These are phyloP conservation scores for Pseudogymnoascus sp. DNA, from an alignment of 2,329 filamentous ascomycete species.

Conservation along the genomic window DNA sequence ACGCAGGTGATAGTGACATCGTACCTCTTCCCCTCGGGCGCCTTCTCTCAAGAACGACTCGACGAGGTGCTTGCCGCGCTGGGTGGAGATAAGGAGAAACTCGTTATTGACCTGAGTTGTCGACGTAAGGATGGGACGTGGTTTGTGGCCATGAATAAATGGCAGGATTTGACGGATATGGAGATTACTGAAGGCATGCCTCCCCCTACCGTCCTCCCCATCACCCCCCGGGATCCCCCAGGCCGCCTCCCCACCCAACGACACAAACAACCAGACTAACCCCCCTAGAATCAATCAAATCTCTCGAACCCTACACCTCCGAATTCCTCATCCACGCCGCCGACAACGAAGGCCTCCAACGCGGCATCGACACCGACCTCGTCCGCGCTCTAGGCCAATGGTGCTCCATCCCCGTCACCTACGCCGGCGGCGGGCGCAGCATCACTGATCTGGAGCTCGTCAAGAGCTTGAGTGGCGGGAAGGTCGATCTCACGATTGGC, in stretches of 20 bases:
- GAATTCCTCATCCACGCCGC: slow-evolving; percentile 97
- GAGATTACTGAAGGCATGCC: slow-evolving; percentile 72
- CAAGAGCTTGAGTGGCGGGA: slow-evolving; percentile 66
- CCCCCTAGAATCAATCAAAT: slow-evolving; percentile 61
- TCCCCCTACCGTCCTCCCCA: neutral
- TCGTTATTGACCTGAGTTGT: slow-evolving; percentile 94
- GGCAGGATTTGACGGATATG: slow-evolving; percentile 97
- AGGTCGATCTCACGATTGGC: slow-evolving; percentile 88
- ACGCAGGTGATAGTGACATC: slow-evolving; percentile 92
- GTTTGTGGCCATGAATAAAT: slow-evolving; percentile 99
- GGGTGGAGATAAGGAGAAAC: slow-evolving; percentile 63
- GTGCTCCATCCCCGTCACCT: slow-evolving; percentile 90
- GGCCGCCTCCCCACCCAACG: slow-evolving; percentile 8
- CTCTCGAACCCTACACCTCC: slow-evolving; percentile 83
- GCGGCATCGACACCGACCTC: slow-evolving; percentile 79
- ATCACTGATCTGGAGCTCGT: slow-evolving; percentile 78
- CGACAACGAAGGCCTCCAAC: slow-evolving; percentile 89
- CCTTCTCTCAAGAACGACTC: slow-evolving; percentile 70
- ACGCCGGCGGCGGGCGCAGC: slow-evolving; percentile 84
- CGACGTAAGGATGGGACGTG: slow-evolving; percentile 64
- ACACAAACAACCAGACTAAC: neutral
- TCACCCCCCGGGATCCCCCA: neutral
- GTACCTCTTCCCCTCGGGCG: slow-evolving; percentile 78
- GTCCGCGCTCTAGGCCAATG: slow-evolving; percentile 70
- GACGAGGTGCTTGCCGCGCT: slow-evolving; percentile 65